phyloP scores from a whole-genome alignment of 2,329 filamentous ascomycete species.

The Diaporthe vaccinii region DNA sequence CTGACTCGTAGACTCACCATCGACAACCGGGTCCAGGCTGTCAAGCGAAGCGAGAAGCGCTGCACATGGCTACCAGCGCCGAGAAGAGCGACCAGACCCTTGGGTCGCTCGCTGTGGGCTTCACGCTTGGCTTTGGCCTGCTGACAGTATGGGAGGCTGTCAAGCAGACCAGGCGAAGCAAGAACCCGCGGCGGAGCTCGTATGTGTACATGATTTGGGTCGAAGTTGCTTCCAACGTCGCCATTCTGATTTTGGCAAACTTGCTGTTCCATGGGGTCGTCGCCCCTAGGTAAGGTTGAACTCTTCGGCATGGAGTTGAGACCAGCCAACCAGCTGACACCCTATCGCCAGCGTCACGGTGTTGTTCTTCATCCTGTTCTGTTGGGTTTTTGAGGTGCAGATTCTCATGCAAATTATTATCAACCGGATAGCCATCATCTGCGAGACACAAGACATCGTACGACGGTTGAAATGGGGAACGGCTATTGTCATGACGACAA shows the following conservation, averaged over 20 bases:
- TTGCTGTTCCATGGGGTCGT: constrained; percentile 55
- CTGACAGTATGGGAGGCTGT: constrained; percentile 56
- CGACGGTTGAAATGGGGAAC: constrained; percentile 61
- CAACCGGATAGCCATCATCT: constrained; percentile 65
- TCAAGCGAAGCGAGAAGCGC: not conserved
- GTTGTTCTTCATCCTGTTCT: constrained; percentile 52
- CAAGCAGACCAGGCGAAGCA: constrained; percentile 57
- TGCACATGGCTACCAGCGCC: not conserved
- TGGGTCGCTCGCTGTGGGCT: constrained; percentile 35
- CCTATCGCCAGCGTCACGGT: not conserved
- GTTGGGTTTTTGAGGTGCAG: constrained; percentile 63
- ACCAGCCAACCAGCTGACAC: not conserved
- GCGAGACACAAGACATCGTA: constrained; percentile 55
- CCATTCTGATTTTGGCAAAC: constrained; percentile 56
- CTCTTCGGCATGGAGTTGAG: not conserved
- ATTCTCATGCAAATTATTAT: constrained; percentile 68
- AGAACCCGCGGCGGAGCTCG: constrained; percentile 47
- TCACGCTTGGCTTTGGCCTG: constrained; percentile 57
- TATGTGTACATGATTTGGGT: constrained; percentile 62
- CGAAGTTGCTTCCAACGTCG: constrained; percentile 56
- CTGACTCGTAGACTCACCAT: constrained; percentile 29
- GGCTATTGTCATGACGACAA: constrained; percentile 57
- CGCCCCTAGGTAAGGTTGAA: constrained; percentile 46
- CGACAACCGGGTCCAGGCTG: constrained; percentile 16
- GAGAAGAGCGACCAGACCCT: constrained; percentile 29